These are phyloP conservation scores for Neofusicoccum kwambonambiense DNA, from an alignment of 2,329 filamentous ascomycete species.

Conservation along the genomic window DNA sequence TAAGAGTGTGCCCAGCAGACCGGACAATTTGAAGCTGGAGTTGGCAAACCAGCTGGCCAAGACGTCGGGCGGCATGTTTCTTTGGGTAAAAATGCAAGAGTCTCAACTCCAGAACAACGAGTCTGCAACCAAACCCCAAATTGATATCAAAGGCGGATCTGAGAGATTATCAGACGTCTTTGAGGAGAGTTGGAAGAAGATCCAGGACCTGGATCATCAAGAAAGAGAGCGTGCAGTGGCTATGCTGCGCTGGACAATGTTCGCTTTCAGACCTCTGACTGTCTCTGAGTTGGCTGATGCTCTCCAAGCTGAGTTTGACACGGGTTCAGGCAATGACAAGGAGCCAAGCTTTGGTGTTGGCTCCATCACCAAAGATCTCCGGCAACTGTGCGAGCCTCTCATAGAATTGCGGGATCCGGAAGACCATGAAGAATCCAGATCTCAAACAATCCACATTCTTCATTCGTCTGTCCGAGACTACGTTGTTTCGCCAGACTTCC, in stretches of 20 bases:
- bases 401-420: too few species aligned
- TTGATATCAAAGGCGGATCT: background rate
- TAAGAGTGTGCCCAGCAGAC: background rate
- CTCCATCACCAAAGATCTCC: too few species aligned
- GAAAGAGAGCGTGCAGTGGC: background rate
- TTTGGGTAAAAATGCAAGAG: background rate
- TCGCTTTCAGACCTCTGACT: background rate
- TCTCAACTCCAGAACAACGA: background rate
- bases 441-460: too few species aligned
- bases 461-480: too few species aligned
- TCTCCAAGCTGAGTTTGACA: too few species aligned
- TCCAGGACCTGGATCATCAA: background rate
- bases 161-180: background rate
- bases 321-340: too few species aligned
- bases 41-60: background rate
- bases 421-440: too few species aligned
- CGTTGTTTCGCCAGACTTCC: too few species aligned
- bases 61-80: background rate
- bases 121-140: too few species aligned
- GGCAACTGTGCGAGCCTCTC: too few species aligned
- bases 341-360: too few species aligned
- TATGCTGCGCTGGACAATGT: background rate
- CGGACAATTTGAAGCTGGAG: background rate
- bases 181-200: background rate
- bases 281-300: background rate